A percentile compares a stretch with the other conserved stretches of the same genome.
Evolutionary conservation across 2,329 filamentous ascomycete genomes (phyloP).

Genomic region (Didymella glomerata): DNA sequence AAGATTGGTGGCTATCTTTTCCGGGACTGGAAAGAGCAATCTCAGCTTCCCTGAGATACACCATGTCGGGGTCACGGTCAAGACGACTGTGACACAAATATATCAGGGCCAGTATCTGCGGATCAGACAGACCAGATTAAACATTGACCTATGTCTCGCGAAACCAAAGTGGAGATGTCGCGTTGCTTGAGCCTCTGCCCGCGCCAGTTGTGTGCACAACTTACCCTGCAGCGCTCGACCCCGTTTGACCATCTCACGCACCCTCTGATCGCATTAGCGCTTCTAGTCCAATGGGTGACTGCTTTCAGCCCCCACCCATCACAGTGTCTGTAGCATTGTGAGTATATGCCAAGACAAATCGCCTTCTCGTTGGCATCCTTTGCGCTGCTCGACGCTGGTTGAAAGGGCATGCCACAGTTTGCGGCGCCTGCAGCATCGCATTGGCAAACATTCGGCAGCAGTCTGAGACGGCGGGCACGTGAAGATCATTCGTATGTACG

Average conservation of each 20-base stretch:
- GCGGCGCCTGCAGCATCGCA: constrained; percentile 4
- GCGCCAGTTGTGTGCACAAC: no score
- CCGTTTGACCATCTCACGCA: no score
- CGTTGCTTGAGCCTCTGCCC: no score
- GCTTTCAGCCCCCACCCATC: constrained; percentile 13
- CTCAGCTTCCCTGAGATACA: neutral
- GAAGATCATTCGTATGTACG: constrained; percentile 3
- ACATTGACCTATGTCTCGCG: no score
- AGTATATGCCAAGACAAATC: neutral
- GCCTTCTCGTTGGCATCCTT: neutral
- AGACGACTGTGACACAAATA: neutral
- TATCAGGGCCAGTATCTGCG: no score
- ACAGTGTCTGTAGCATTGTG: neutral
- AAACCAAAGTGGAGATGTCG: no score
- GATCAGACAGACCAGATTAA: no score
- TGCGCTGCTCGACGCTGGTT: neutral
- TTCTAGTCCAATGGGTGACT: constrained; percentile 10
- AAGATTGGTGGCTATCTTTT: constrained; percentile 1
- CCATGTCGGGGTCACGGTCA: neutral
- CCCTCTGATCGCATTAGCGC: no score
- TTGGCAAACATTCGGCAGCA: constrained; percentile 3
- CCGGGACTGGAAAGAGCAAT: neutral
- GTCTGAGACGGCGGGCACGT: neutral
- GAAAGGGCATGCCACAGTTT: neutral
- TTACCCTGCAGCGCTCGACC: no score